Conservation (phyloP, 768 basidiomycete species). For the Clavaria fumosa region DNA sequence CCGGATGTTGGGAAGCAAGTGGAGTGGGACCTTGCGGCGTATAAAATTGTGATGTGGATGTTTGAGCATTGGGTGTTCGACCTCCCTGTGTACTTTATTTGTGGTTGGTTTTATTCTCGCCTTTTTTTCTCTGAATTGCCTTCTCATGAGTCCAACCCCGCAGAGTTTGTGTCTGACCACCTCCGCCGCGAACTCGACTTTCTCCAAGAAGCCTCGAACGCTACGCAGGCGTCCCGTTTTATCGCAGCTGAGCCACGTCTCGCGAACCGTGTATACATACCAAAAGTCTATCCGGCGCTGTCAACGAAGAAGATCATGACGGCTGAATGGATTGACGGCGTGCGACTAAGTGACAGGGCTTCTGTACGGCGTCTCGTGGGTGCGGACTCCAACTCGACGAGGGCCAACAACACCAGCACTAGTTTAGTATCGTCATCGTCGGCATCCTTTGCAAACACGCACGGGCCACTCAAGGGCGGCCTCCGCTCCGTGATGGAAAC, state of each 20-base stretch:
- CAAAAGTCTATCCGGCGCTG: conserved; percentile 53
- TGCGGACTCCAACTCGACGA: conserved; percentile 7
- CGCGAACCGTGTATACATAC: conserved; percentile 59
- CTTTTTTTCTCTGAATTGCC: not conserved
- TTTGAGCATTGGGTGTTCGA: conserved; percentile 74
- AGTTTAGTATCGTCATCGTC: conserved; percentile 5
- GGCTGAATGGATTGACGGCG: conserved; percentile 74
- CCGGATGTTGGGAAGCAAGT: conserved; percentile 77
- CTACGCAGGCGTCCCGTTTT: conserved; percentile 49
- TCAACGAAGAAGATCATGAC: conserved; percentile 69
- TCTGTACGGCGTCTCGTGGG: conserved; percentile 47
- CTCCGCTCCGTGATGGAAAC: conserved; percentile 59
- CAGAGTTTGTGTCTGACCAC: conserved; percentile 69
- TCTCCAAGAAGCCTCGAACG: conserved; percentile 62
- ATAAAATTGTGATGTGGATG: conserved; percentile 61
- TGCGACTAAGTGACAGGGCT: conserved; percentile 50
- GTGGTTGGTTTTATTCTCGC: conserved; percentile 31
- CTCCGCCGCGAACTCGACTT: conserved; percentile 78
- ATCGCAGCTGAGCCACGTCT: conserved; percentile 59
- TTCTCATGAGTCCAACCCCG: not conserved
- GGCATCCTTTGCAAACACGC: conserved; percentile 7
- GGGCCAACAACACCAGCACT: conserved; percentile 6
- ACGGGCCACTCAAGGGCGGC: conserved; percentile 39
- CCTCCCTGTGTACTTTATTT: conserved; percentile 68
- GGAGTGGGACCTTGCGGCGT: conserved; percentile 67